Evolutionary conservation across 2,329 filamentous ascomycete genomes (phyloP).

Genomic region (Shiraia sp.): DNA sequence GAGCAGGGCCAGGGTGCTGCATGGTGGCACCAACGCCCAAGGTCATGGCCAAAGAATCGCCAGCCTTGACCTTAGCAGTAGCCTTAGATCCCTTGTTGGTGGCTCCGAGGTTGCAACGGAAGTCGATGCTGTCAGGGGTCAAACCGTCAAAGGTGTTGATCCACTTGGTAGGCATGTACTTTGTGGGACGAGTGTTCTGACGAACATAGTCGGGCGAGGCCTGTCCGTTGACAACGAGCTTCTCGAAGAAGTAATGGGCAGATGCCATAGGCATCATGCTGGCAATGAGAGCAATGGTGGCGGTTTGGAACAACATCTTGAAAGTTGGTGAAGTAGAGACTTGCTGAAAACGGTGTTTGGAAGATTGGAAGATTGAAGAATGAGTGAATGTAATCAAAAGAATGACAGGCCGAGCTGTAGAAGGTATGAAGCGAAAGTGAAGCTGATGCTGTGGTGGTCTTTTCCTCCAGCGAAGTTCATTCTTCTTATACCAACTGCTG

Average conservation of each 20-base stretch:
- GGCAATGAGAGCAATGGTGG: slow-evolving; percentile 2
- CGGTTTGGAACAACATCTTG: slow-evolving; percentile 4
- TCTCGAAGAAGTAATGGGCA: slow-evolving; percentile 33
- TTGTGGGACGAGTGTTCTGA: slow-evolving; percentile 20
- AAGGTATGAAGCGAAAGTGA: slow-evolving; percentile 2
- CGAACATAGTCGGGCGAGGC: slow-evolving; percentile 25
- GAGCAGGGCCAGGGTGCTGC: slow-evolving; percentile 26
- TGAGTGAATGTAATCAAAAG: slow-evolving; percentile 3
- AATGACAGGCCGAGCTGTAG: slow-evolving; percentile 6
- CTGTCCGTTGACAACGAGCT: slow-evolving; percentile 18
- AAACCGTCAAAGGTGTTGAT: slow-evolving; percentile 25
- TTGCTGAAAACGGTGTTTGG: neutral
- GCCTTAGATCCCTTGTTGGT: slow-evolving; percentile 15
- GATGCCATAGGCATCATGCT: slow-evolving; percentile 13
- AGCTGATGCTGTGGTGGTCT: slow-evolving; percentile 1
- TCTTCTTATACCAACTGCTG: slow-evolving; percentile 3
- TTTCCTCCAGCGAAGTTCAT: neutral
- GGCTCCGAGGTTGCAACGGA: slow-evolving; percentile 32
- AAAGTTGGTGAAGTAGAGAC: neutral
- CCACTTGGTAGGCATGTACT: slow-evolving; percentile 33
- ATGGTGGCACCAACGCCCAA: slow-evolving; percentile 26
- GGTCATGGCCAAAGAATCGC: slow-evolving; percentile 21
- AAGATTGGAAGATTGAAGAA: neutral
- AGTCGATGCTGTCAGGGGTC: slow-evolving; percentile 23
- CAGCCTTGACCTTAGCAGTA: slow-evolving; percentile 25